phyloP scores from a whole-genome alignment of 768 basidiomycete species.

The Tephrocybe sp. region DNA sequence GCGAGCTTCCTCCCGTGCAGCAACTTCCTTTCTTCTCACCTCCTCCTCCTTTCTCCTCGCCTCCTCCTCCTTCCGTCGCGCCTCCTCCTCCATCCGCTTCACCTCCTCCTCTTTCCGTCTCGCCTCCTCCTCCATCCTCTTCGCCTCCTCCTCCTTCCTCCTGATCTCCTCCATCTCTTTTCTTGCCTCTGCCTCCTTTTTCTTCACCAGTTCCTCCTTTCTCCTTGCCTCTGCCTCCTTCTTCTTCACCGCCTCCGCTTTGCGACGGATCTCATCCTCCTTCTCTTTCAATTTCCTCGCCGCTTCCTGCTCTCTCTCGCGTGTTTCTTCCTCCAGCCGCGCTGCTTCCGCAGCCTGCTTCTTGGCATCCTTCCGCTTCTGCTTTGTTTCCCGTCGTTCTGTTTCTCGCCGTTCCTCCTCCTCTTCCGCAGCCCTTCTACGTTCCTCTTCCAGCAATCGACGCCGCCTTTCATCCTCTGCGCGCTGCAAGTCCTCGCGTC shows the following conservation, averaged over 20 bases:
- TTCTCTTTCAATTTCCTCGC: conserved; percentile 23
- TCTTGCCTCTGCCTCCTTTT: conserved; percentile 25
- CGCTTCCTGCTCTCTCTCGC: conserved; percentile 22
- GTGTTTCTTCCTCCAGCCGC: conserved; percentile 14
- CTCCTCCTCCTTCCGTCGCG: conserved; percentile 24
- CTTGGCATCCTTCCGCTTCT: conserved; percentile 12
- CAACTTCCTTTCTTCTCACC: conserved; percentile 26
- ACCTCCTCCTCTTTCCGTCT: conserved; percentile 24
- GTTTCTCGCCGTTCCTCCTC: conserved; percentile 14
- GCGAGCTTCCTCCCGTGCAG: conserved; percentile 26
- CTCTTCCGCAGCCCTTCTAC: conserved; percentile 15
- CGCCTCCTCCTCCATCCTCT: conserved; percentile 20
- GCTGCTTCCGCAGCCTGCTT: conserved; percentile 12
- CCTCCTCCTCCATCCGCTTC: conserved; percentile 25
- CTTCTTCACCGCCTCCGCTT: conserved; percentile 21
- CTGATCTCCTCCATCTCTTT: conserved; percentile 24
- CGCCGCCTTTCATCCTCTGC: conserved; percentile 13
- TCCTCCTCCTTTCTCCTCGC: conserved; percentile 24
- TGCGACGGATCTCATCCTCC: conserved; percentile 19
- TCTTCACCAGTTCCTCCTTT: conserved; percentile 25
- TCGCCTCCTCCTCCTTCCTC: conserved; percentile 21
- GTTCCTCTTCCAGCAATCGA: conserved; percentile 15
- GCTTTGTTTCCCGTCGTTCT: conserved; percentile 10
- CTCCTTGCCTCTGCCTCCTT: conserved; percentile 25
- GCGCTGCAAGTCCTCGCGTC: conserved; percentile 1